Evolutionary conservation across 106 monocot genomes (phyloP).

Genomic region (Dendrobium chrysotoxum): DNA sequence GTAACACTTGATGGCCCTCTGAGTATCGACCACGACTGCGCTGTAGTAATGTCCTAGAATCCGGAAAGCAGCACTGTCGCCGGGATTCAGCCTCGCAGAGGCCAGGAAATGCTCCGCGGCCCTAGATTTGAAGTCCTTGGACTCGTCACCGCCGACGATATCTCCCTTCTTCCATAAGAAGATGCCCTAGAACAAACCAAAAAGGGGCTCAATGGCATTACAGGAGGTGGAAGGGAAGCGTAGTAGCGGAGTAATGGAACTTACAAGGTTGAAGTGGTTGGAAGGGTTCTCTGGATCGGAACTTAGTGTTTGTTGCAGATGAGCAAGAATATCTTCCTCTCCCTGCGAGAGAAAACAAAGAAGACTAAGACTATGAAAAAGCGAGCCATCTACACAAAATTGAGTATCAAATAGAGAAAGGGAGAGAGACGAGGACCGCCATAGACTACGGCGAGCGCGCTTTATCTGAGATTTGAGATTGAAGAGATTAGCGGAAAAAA

Average conservation of each 20-base stretch:
- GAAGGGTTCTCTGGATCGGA: constrained; percentile 63
- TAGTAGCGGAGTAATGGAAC: not conserved
- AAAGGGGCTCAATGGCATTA: not conserved
- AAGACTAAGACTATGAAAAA: not conserved
- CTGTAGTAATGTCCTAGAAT: constrained; percentile 71
- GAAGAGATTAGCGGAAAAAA: too few relatives aligned
- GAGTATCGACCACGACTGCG: constrained; percentile 29
- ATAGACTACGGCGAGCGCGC: not conserved
- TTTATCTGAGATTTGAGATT: too few relatives aligned
- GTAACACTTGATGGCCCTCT: constrained; percentile 87
- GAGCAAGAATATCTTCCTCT: constrained; percentile 13
- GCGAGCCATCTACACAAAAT: not conserved
- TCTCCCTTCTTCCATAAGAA: constrained; percentile 60
- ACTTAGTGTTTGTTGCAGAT: constrained; percentile 52
- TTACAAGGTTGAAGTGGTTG: constrained; percentile 69
- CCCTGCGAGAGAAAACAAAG: constrained; percentile 8
- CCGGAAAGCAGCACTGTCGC: constrained; percentile 52
- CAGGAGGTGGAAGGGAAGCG: not conserved
- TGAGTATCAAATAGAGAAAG: not conserved
- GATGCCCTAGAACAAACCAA: constrained; percentile 36
- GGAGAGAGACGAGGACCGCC: not conserved
- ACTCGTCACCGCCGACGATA: constrained; percentile 28
- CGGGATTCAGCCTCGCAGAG: constrained; percentile 79
- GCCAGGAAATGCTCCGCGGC: constrained; percentile 70
- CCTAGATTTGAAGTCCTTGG: constrained; percentile 28